phyloP scores from a whole-genome alignment of 2,329 filamentous ascomycete species.

The Fusarium goolgardi region DNA sequence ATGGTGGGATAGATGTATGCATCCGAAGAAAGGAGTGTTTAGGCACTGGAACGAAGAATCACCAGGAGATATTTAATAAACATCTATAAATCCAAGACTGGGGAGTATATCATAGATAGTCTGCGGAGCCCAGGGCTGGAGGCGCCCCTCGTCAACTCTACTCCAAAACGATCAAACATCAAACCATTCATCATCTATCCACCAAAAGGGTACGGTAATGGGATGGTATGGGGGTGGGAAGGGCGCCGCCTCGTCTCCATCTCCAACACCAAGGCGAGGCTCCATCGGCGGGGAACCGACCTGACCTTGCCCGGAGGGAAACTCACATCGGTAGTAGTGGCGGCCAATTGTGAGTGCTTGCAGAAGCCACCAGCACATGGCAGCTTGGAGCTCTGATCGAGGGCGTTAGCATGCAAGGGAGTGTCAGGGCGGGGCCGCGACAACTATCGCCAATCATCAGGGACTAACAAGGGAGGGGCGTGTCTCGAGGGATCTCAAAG shows the following conservation, averaged over 20 bases:
- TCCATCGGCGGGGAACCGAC: slow-evolving; percentile 43
- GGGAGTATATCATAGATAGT: slow-evolving; percentile 49
- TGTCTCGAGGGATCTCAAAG: slow-evolving; percentile 36
- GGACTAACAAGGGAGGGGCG: slow-evolving; percentile 36
- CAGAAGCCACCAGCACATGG: slow-evolving; percentile 52
- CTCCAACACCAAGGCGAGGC: slow-evolving; percentile 12
- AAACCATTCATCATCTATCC: slow-evolving; percentile 47
- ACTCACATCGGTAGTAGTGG: slow-evolving; percentile 44
- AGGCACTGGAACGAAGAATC: slow-evolving; percentile 54
- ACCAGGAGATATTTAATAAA: slow-evolving; percentile 50
- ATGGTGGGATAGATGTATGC: slow-evolving; percentile 58
- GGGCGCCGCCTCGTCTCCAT: slow-evolving; percentile 32
- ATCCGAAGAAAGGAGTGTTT: slow-evolving; percentile 49
- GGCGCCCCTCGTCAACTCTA: slow-evolving; percentile 45
- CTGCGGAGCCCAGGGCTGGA: slow-evolving; percentile 49
- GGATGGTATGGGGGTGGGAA: slow-evolving; percentile 43
- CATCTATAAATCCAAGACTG: slow-evolving; percentile 56
- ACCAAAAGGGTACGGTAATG: slow-evolving; percentile 44
- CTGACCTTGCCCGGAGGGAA: slow-evolving; percentile 46
- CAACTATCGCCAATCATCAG: slow-evolving; percentile 46
- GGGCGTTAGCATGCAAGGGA: slow-evolving; percentile 54
- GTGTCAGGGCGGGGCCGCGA: slow-evolving; percentile 47
- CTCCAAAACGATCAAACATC: slow-evolving; percentile 51
- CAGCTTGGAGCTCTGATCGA: slow-evolving; percentile 51
- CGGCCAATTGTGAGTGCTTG: slow-evolving; percentile 47